These are phyloP conservation scores for Exophiala xenobiotica DNA, from an alignment of 2,329 filamentous ascomycete species.

Conservation along the genomic window DNA sequence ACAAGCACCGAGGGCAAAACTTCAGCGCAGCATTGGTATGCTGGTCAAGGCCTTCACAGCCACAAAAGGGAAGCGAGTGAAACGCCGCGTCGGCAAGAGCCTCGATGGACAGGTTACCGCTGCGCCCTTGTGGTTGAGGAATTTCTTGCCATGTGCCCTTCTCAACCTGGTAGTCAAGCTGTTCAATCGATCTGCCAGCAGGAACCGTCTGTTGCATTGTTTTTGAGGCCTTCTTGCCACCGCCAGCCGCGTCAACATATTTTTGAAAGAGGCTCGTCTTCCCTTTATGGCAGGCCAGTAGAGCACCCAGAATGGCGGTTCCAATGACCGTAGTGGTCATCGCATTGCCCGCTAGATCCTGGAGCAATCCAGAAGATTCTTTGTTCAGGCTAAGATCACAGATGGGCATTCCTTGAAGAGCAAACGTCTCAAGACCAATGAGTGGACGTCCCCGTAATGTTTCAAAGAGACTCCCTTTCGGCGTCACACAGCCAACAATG, in stretches of 20 bases:
- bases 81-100: constrained; percentile 3
- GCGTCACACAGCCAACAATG: constrained; percentile 67
- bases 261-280: constrained; percentile 6
- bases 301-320: constrained; percentile 57
- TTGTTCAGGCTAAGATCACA: constrained; percentile 62
- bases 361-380: constrained; percentile 61
- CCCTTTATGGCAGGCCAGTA: constrained; percentile 46
- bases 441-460: constrained; percentile 62
- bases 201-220: neutral
- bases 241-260: neutral
- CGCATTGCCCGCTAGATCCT: constrained; percentile 74
- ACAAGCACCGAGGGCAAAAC: constrained; percentile 21
- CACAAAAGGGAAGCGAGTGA: constrained; percentile 47
- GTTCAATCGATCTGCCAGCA: too few species aligned
- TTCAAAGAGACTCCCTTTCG: constrained; percentile 60
- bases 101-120: neutral
- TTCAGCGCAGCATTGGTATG: constrained; percentile 34
- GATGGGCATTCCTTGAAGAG: constrained; percentile 67
- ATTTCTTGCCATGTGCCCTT: too few species aligned
- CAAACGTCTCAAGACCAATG: constrained; percentile 61
- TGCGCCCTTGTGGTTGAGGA: neutral
- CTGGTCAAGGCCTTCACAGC: constrained; percentile 54
- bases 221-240: too few species aligned
- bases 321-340: constrained; percentile 75
- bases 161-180: too few species aligned